Percentiles rank a stretch among this genome's conserved stretches.
Conservation (phyloP, 331 rosid genomes). For the Spiraea crenata region DNA sequence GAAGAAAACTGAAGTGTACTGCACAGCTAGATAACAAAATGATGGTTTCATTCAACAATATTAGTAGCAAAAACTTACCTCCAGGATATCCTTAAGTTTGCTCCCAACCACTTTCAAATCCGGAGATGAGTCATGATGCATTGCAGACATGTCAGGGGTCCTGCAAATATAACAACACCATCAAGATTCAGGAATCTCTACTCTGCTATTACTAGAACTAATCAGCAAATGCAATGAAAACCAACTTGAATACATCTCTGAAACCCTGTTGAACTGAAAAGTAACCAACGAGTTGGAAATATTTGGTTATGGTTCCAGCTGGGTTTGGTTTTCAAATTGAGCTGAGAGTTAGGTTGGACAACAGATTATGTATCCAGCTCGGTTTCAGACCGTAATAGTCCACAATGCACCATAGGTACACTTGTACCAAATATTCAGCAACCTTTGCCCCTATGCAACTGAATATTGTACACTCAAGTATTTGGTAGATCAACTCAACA, state of each 20-base stretch:
- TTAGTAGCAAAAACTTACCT: slow-evolving; percentile 40
- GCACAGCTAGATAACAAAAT: slow-evolving; percentile 2
- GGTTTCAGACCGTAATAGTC: neutral
- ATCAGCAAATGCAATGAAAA: too few relatives aligned
- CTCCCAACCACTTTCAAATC: slow-evolving; percentile 75
- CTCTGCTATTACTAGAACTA: neutral
- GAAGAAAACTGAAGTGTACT: neutral
- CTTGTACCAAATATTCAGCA: neutral
- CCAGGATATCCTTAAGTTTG: slow-evolving; percentile 71
- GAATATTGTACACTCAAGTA: neutral
- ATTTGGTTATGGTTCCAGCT: too few relatives aligned
- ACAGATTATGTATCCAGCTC: too few relatives aligned
- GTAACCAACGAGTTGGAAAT: too few relatives aligned
- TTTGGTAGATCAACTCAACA: neutral
- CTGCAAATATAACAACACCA: slow-evolving; percentile 40
- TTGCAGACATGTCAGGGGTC: slow-evolving; percentile 87
- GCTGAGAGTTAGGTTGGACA: too few relatives aligned
- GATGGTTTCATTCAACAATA: slow-evolving; percentile 2
- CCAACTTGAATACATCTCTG: too few relatives aligned
- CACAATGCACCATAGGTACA: neutral
- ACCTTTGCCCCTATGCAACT: neutral
- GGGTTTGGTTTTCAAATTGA: too few relatives aligned
- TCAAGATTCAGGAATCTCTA: neutral
- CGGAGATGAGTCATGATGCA: slow-evolving; percentile 81
- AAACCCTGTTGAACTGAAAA: too few relatives aligned